Conservation (phyloP, 352 stramenopile genomes). For the Phytopythium kandeliae region DNA sequence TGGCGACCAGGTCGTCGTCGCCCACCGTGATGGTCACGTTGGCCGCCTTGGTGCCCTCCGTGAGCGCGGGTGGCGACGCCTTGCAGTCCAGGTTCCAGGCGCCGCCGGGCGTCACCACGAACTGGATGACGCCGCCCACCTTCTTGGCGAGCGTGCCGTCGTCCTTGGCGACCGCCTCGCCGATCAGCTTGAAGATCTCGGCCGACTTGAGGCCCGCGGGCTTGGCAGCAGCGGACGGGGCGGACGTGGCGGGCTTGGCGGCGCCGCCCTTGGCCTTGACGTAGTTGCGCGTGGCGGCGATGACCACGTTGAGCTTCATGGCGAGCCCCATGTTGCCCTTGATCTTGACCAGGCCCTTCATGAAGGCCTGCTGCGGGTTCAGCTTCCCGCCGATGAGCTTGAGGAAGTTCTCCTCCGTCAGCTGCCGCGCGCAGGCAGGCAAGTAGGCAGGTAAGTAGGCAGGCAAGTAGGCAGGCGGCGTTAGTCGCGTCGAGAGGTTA, state of each 20-base stretch:
- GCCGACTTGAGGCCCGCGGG: constrained; percentile 47
- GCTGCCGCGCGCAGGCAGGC: constrained; percentile 11
- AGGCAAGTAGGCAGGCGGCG: too few relatives aligned
- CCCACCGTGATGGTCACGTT: constrained; percentile 73
- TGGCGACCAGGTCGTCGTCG: constrained; percentile 77
- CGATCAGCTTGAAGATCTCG: constrained; percentile 64
- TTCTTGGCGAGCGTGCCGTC: constrained; percentile 61
- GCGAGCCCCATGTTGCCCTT: constrained; percentile 94
- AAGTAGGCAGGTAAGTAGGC: not conserved
- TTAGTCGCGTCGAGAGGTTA: too few relatives aligned
- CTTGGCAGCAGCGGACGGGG: constrained; percentile 12
- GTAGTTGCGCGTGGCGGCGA: constrained; percentile 75
- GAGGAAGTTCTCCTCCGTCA: constrained; percentile 73
- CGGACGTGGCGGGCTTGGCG: constrained; percentile 13
- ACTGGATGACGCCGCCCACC: constrained; percentile 79
- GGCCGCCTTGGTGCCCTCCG: constrained; percentile 57
- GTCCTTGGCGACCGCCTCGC: constrained; percentile 50
- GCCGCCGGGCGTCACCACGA: constrained; percentile 62
- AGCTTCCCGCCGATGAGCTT: constrained; percentile 85
- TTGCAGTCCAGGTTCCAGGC: constrained; percentile 83
- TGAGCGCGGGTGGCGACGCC: constrained; percentile 44
- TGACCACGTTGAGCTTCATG: constrained; percentile 92
- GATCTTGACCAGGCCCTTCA: constrained; percentile 94
- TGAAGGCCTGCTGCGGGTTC: constrained; percentile 92
- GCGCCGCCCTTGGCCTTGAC: constrained; percentile 57